Evolutionary conservation across 352 stramenopile genomes (phyloP), one percentile per base, ranked within the genome.

Genomic region (Pythium oligandrum): DNA sequence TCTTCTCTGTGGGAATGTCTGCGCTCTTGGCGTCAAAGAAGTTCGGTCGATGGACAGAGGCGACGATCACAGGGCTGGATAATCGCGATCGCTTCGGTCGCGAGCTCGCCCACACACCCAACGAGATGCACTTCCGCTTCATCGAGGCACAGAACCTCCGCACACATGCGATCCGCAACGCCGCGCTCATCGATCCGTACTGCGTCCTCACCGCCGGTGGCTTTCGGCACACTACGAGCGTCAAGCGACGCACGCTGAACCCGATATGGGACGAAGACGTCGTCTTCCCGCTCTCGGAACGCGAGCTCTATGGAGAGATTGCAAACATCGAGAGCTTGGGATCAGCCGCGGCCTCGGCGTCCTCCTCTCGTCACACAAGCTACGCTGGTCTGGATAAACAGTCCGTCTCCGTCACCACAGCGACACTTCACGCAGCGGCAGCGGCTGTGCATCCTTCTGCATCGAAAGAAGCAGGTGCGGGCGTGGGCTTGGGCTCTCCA

Each of bases 91-190:
- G 69, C 17, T 64, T 76, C 46, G 74, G 74, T 31, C 63, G 65
- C 10, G 56, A 71, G 12, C 57, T 85, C 10, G 10, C 37, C 6
- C 51, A 63, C 9, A 52, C 55, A 34, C 66, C 69, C n/a, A 80
- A 78, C 57, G 66, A 85, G 47, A 80, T 85, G 71, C 74, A 85
- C 51, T 46, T 85, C 35, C 57, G 59, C 11, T 59, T 85, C 12
- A 46, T 78, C 9, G 74, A 85, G 45, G 74, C 59, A 4, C 74
- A 77, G 53, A 82, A 85, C 51, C 54, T 82, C 30, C 57, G 67
- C 11, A 66, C 68, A 10, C 55, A 55, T 33, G 63, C 61, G 37
- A 51, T 66, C 40, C 59, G 66, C 8, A 60, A 69, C 40, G 64
- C 64, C 17, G 57, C 42, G n/a, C 50, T 70, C 32, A 62, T 85